Evolutionary conservation across 2,329 filamentous ascomycete genomes (phyloP), one percentile per base, ranked within the genome.

Genomic region (Fusarium incarnatum): DNA sequence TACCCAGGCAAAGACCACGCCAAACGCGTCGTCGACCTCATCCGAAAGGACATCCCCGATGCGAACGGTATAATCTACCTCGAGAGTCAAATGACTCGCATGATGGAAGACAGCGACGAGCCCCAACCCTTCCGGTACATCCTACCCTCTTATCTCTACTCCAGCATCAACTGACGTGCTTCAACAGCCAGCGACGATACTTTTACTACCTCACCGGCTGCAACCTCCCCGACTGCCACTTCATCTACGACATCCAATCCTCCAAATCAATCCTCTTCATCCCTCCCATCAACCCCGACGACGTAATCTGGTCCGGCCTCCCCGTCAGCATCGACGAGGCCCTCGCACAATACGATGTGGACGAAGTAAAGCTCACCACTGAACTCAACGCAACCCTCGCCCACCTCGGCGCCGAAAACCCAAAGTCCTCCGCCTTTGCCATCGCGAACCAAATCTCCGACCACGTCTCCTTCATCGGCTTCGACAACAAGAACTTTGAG

Each of bases 141-240:
- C 32, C n/a, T n/a, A n/a, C n/a, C n/a, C n/a, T n/a, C n/a, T n/a
- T n/a, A n/a, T n/a, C n/a, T n/a, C n/a, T n/a, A n/a, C n/a, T n/a
- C n/a, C n/a, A n/a, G n/a, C n/a, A 44, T 11, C 18, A 1, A 20
- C 67, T 70, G 15, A 68, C 48, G n/a, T n/a, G n/a, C 16, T 28
- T 27, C 8, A 12, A 49, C 72, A 94, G 93, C 71, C 94, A 98
- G 82, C 92, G 94, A 68, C 91, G 96, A 58, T 93, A 90, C 80
- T 99, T 99, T 83, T 98, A 92, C 87, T 99, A 99, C 81, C 85
- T 98, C 46, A 95, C 93, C 25, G 96, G 96, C 73, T 97, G 85
- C 77, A 87, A 90, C 67, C 86, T 97, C 30, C 88, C 94, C 63
- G 94, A 98, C 80, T 91, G 91, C 75, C 90, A 91, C 78, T 87